Base-by-base conservation (phyloP, 208 protist species). In the Crithidia fasciculata region DNA sequence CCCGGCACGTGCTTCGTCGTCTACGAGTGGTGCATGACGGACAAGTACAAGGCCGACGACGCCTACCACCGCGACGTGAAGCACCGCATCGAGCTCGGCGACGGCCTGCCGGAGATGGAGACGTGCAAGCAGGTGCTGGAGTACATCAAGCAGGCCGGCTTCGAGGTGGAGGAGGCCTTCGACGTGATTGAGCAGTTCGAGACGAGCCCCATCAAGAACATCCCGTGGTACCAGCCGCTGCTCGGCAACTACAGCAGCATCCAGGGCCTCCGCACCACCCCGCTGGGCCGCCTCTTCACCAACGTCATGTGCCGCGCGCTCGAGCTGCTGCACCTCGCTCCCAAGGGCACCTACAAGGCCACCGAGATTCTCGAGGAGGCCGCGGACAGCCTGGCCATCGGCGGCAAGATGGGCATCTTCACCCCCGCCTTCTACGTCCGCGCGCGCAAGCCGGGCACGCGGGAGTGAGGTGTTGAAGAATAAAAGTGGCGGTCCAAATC, bases 21-120 rank as follows among this genome's bases (percentile, higher is more conserved):
- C 60, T 99, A 98, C 84, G 97, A 99, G 81, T 99, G 97, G 98
- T 90, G 91, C 83, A 92, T 98, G 82, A 99, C 97, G 45, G 89
- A 97, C 69, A 92, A 93, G 71, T 99, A 97, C 83, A 91, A 99
- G 78, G 80, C 84, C 18, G 82, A 84, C 56, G 95, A 98, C 75
- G 83, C 92, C 65, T 74, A 95, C 52, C 95, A 98, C 85, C 78
- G 84, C 45, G 69, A 85, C 50, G 91, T 98, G 78, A 95, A 96
- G 78, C 89, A 96, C 74, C 73, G 81, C 72, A 99, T 99, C 68
- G 97, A 98, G 83, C 73, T 97, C n/a, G 98, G 98, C 53, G 90
- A 99, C 74, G 94, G 95, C 65, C 86, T 99, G 40, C 96, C 97
- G 47, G 87, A 93, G 69, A 82, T 99, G 68, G 89, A 95, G 69